phyloP scores from a whole-genome alignment of 257 asterid species.

The Solanum medicagineum region DNA sequence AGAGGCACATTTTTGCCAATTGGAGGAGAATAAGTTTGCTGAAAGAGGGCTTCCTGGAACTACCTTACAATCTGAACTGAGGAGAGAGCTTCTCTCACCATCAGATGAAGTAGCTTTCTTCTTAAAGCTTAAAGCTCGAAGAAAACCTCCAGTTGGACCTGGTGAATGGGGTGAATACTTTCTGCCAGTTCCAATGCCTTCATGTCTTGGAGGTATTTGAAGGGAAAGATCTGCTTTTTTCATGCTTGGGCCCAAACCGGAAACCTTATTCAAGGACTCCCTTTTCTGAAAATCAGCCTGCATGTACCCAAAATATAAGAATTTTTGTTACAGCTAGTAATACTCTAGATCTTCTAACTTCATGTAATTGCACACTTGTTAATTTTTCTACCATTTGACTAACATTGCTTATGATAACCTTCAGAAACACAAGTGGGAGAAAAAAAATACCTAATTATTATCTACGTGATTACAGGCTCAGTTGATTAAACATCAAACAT shows the following conservation, averaged over 20 bases:
- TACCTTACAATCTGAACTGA: slow-evolving; percentile 28
- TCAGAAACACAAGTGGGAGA: not conserved
- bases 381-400: not conserved
- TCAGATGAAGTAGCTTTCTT: slow-evolving; percentile 18
- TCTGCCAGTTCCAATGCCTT: slow-evolving; percentile 18
- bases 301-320: not conserved
- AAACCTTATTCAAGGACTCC: slow-evolving; percentile 9
- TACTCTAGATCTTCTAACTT: not conserved
- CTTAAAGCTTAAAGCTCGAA: slow-evolving; percentile 66
- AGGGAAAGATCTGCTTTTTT: slow-evolving; percentile 44
- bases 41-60: slow-evolving; percentile 43
- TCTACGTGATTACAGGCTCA: not conserved
- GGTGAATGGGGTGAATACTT: slow-evolving; percentile 26
- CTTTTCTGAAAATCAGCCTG: slow-evolving; percentile 30
- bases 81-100: slow-evolving; percentile 24
- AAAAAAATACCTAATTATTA: not conserved
- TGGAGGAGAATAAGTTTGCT: slow-evolving; percentile 16
- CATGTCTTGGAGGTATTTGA: slow-evolving; percentile 58
- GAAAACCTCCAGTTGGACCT: slow-evolving; percentile 36
- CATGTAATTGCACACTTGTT: not conserved
- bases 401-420: not conserved
- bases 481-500: not conserved
- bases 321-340: not conserved
- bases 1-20: slow-evolving; percentile 62
- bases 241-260: slow-evolving; percentile 19